Percentiles rank a stretch among this genome's conserved stretches.
Conservation (phyloP, 331 rosid species). For the Dryas integrifolia region DNA sequence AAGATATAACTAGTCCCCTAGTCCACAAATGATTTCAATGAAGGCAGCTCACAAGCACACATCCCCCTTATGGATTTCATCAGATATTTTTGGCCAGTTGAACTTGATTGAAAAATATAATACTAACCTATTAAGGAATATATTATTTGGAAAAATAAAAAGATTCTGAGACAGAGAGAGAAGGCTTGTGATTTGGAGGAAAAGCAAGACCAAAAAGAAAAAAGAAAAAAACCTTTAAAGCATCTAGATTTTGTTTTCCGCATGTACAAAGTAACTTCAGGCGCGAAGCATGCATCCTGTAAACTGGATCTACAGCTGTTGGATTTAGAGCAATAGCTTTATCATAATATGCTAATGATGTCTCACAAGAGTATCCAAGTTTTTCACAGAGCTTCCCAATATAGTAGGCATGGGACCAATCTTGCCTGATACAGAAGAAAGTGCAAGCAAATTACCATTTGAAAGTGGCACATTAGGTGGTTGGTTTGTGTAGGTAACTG, state of each 20-base stretch:
- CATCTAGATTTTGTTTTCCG: slow-evolving; percentile 63
- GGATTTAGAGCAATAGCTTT: slow-evolving; percentile 76
- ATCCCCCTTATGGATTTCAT: neutral
- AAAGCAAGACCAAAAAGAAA: slow-evolving; percentile 1
- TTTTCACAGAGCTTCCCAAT: slow-evolving; percentile 92
- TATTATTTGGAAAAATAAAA: slow-evolving; percentile 10
- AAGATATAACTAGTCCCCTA: slow-evolving; percentile 2
- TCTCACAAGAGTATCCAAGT: slow-evolving; percentile 71
- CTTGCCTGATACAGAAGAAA: slow-evolving; percentile 58
- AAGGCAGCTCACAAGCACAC: neutral
- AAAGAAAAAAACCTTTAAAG: slow-evolving; percentile 59
- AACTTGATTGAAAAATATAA: neutral
- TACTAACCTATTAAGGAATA: neutral
- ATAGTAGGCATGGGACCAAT: slow-evolving; percentile 96
- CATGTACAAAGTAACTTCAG: slow-evolving; percentile 66
- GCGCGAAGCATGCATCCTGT: slow-evolving; percentile 98
- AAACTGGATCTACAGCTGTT: slow-evolving; percentile 93
- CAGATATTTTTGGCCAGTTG: neutral
- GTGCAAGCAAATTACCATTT: slow-evolving; percentile 21
- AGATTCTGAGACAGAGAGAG: slow-evolving; percentile 11
- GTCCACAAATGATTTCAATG: neutral
- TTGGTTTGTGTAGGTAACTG: neutral
- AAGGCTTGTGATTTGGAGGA: neutral
- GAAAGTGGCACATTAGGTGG: neutral
- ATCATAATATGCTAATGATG: slow-evolving; percentile 70